These are phyloP conservation scores for Mycena rosella DNA, from an alignment of 768 basidiomycete species.

Conservation along the genomic window DNA sequence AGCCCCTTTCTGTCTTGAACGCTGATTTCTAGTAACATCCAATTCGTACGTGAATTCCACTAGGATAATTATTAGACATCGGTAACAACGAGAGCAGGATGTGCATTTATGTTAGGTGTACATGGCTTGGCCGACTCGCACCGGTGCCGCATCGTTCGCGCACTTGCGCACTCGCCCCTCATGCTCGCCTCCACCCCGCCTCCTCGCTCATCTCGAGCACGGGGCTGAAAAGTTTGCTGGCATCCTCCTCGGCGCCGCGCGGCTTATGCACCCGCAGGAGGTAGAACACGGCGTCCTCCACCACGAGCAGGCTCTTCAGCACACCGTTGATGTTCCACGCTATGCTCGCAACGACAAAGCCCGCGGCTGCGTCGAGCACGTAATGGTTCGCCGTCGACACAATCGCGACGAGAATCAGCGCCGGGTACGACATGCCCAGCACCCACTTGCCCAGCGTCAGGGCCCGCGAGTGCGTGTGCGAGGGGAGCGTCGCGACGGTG, in stretches of 20 bases:
- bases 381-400: slow-evolving; percentile 38
- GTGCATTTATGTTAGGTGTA: neutral
- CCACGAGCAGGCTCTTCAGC: slow-evolving; percentile 32
- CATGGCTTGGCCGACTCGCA: neutral
- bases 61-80: too few relatives aligned
- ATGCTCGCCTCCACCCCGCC: slow-evolving; percentile 27
- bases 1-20: too few relatives aligned
- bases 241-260: slow-evolving; percentile 32
- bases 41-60: too few relatives aligned
- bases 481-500: slow-evolving; percentile 32
- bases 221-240: slow-evolving; percentile 27
- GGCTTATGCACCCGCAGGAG: slow-evolving; percentile 36
- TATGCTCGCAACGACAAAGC: slow-evolving; percentile 36
- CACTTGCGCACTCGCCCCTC: neutral
- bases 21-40: too few relatives aligned
- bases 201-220: slow-evolving; percentile 38
- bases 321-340: slow-evolving; percentile 38
- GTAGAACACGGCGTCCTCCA: slow-evolving; percentile 34
- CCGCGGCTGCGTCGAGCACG: slow-evolving; percentile 34
- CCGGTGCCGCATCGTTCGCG: neutral
- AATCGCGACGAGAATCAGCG: slow-evolving; percentile 36
- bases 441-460: slow-evolving; percentile 29
- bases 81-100: neutral
- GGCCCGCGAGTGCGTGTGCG: slow-evolving; percentile 29
- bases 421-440: slow-evolving; percentile 34